Base-by-base conservation (phyloP, 2,329 filamentous ascomycete genomes). In the Sclerotinia nivalis region DNA sequence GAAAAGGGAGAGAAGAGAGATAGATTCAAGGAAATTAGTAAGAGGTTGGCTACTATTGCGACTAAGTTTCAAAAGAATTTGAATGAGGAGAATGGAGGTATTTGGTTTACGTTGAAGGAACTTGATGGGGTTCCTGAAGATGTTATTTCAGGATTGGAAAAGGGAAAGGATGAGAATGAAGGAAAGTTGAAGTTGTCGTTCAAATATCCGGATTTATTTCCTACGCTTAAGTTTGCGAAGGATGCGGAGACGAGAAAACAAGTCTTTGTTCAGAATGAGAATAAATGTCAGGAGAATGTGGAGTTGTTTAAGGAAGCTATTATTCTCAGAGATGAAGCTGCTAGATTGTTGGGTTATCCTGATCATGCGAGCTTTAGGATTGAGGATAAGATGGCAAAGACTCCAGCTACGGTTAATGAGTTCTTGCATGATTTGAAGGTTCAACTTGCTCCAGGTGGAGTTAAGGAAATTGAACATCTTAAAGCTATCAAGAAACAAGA, bases 321-420 rank as follows among this genome's bases (percentile, higher is more conserved):
- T 66, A 80, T 89, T 15, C 86, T 95, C 37, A 89, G 93, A 13
- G 91, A 95, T 75, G 91, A 95, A 79, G 90, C 88, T 25, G 93
- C 92, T 18, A 87, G 91, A 66, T 84, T 95, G 61, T 84, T 95
- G 1, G 91, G 91, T 18, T 96, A 93, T 79, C 85, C 87, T 8
- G 88, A 93, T 77, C 91, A 95, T 78, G 92, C 92, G 25, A 86
- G 89, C 61, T 89, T 93, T 79, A 84, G 87, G 60, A 90, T 96
- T 52, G 91, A 93, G 77, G 88, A 92, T 76, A 95, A 93, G 85
- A 96, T 96, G 92, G 91, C 92, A 60, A 93, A 94, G 84, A 89
- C 85, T 1, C 86, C 91, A 1, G 85, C 88, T 76, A 91, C 87
- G 0, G 92, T 96, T 15, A 86, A 90, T 73, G 85, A 88, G 66